Evolutionary conservation across 2,329 filamentous ascomycete species (phyloP), one percentile per base, ranked within the genome.

Genomic region (Arthrobotrys sphaeroides): DNA sequence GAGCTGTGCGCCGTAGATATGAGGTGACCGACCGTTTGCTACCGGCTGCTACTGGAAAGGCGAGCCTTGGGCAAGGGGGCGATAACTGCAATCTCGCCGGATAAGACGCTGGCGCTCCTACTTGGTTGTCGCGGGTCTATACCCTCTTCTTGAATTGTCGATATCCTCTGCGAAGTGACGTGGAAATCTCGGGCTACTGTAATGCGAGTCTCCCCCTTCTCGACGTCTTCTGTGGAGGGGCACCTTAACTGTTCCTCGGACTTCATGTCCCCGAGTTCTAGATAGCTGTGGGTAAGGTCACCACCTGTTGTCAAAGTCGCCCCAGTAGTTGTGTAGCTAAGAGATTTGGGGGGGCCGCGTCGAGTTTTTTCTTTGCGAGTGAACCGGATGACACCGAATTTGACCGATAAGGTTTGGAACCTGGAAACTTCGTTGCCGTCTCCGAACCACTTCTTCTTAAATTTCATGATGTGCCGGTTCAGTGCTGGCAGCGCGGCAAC

Each of bases 401-500:
- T 70, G 16, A 43, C 33, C 1, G 45, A 43, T 20, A 70, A 13
- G 4, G 42, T 62, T 4, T n/a, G 28, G 5, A 55, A 13, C 22
- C 36, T 53, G 12, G 65, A 31, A 3, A 20, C 20, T 18, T 45
- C 33, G 2, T 42, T 16, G 5, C 16, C 18, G 6, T 40, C 16
- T 4, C 28, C 31, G 26, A 70, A 61, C 7, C 40, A 16, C 18
- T 31, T 59, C 36, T 38, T 70, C 28, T 38, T 47, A 7, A 70
- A 45, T 9, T 13, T 55, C n/a, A 70, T 38, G 20, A 70, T 70
- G 20, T 70, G 53, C n/a, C 66, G 26, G 36, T 70, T 70, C 5
- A 70, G 55, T 13, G 66, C 66, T 2, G 55, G 66, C 2, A 70
- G 40, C 3, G 55, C 62, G 9, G 66, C 66, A n/a, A 70, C 60